These are phyloP conservation scores for Mentha longifolia DNA, from an alignment of 257 asterid species.

Conservation along the genomic window DNA sequence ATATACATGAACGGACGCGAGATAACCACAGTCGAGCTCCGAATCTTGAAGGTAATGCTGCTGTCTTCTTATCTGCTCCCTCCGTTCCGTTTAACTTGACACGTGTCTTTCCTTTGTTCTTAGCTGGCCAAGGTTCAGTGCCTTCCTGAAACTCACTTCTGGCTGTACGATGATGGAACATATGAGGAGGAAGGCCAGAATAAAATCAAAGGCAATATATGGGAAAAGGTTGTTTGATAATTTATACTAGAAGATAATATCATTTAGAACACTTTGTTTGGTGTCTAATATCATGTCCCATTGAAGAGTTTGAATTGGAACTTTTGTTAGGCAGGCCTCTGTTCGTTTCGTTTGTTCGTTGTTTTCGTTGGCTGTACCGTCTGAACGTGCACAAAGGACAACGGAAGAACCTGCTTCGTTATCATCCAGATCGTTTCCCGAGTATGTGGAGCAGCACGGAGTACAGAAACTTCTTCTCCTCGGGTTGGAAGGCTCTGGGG, in stretches of 20 bases:
- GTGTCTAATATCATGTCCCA: slow-evolving; percentile 15
- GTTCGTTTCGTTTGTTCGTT: slow-evolving; percentile 70
- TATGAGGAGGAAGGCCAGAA: slow-evolving; percentile 94
- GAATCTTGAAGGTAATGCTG: slow-evolving; percentile 61
- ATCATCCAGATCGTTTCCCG: slow-evolving; percentile 45
- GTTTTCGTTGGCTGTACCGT: slow-evolving; percentile 71
- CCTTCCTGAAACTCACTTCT: slow-evolving; percentile 65
- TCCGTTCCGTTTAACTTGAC: neutral
- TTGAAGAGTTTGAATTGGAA: slow-evolving; percentile 47
- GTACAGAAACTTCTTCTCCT: slow-evolving; percentile 65
- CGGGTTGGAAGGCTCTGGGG: slow-evolving; percentile 71
- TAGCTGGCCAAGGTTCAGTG: slow-evolving; percentile 83
- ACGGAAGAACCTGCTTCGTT: slow-evolving; percentile 41
- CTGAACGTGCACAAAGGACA: slow-evolving; percentile 40
- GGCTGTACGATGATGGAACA: slow-evolving; percentile 89
- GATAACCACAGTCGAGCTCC: slow-evolving; percentile 69
- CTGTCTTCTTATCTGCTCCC: too few species aligned
- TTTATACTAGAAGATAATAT: slow-evolving; percentile 28
- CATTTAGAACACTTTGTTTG: slow-evolving; percentile 9
- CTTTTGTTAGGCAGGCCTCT: slow-evolving; percentile 70
- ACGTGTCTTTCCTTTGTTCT: slow-evolving; percentile 26
- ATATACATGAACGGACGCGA: slow-evolving; percentile 77
- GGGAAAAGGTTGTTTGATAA: slow-evolving; percentile 71
- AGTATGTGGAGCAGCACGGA: slow-evolving; percentile 47
- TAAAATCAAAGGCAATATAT: slow-evolving; percentile 72